Evolutionary conservation across 2,329 filamentous ascomycete genomes (phyloP), one percentile per base, ranked within the genome.

Genomic region (Lojkania enalia): DNA sequence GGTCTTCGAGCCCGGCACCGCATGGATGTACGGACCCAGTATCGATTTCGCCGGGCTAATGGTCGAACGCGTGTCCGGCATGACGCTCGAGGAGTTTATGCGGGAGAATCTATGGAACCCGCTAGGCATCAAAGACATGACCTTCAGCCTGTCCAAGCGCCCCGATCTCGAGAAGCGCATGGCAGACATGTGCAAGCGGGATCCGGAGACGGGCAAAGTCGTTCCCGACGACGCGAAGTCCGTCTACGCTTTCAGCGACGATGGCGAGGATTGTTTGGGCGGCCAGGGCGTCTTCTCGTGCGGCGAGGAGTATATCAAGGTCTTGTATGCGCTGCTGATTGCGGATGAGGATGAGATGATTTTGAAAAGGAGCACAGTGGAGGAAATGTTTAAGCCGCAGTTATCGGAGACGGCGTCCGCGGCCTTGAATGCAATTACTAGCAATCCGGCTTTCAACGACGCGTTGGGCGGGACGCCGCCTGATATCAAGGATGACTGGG

Each of bases 1-100:
- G 9, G 57, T 84, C 0, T 80, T 81, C 53, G 80, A 86, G 48
- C 83, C 84, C 0, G 82, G 83, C 0, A 74, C 78, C 15, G 67
- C 69, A 0, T 86, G 80, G 77, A 71, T 77, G 42, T 85, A 85
- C 42, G 54, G 62, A 74, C 69, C 66, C 21, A 65, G 65, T 44
- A 71, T 72, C 37, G 74, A 77, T 56, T 76, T 71, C 71, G 72
- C 73, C 1, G 74, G 74, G 14, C 67, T 73, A n/a, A 57, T 71
- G 4, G 58, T 76, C 25, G 70, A 76, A 51, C 62, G 69, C 18
- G 61, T 69, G 14, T 67, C 70, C 1, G 67, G 70, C 4, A 50
- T 64, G 19, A 51, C 55, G 2, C 62, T 77, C 1, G 69, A 74
- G 39, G 66, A 71, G 19, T 73, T 71, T 57, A 69, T 74, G 54